Percentiles rank a stretch among this genome's conserved stretches.
phyloP scores from a whole-genome alignment of 176 grass and related monocot species.

The Elaeis guineensis region DNA sequence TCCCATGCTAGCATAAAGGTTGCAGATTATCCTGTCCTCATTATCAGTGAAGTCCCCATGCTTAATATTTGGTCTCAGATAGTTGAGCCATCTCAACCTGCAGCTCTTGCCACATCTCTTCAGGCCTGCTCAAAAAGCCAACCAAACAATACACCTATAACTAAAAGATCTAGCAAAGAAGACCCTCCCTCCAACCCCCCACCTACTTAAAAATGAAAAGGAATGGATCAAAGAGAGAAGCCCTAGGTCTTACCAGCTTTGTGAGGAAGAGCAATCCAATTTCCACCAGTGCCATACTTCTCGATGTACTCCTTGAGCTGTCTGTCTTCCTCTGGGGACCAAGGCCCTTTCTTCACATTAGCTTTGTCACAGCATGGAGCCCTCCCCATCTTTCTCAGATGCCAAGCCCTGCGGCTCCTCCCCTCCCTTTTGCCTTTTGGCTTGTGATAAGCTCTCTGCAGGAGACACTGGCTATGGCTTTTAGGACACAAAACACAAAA shows the following conservation, averaged over 20 bases:
- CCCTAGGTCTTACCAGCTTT: slow-evolving; percentile 33
- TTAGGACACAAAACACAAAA: no score
- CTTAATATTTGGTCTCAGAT: slow-evolving; percentile 55
- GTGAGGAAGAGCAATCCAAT: slow-evolving; percentile 62
- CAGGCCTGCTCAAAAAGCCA: slow-evolving; percentile 21
- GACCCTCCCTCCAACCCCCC: no score
- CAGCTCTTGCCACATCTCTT: slow-evolving; percentile 58
- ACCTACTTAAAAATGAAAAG: no score
- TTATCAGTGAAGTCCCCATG: slow-evolving; percentile 57
- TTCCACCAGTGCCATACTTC: slow-evolving; percentile 50
- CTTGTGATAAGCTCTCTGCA: no score
- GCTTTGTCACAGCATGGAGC: slow-evolving; percentile 76
- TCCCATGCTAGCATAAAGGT: slow-evolving; percentile 59
- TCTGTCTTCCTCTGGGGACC: slow-evolving; percentile 69
- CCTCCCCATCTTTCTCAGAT: slow-evolving; percentile 40
- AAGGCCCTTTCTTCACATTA: slow-evolving; percentile 72
- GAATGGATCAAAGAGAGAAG: no score
- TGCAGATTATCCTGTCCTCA: slow-evolving; percentile 48
- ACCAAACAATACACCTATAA: not conserved
- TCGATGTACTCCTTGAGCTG: slow-evolving; percentile 81
- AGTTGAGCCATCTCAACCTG: slow-evolving; percentile 52
- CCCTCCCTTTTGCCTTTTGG: no score
- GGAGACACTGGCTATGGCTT: no score
- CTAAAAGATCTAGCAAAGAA: not conserved
- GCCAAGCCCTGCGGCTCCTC: no score